phyloP scores from a whole-genome alignment of 768 basidiomycete species.

The Russula sp. region DNA sequence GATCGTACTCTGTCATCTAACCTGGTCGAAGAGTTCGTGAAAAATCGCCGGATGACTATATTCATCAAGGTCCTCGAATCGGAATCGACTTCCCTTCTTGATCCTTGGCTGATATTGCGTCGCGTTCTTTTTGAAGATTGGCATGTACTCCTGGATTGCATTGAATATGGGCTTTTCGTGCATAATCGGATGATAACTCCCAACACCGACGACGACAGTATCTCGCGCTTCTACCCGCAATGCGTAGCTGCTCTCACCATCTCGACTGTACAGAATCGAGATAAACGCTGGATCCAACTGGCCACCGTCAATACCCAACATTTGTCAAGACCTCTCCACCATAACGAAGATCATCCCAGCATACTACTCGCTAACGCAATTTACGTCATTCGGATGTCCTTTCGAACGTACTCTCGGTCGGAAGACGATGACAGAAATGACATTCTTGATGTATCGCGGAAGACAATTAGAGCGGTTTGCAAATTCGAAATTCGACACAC shows the following conservation, averaged over 20 bases:
- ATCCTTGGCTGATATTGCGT: neutral
- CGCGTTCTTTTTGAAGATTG: constrained; percentile 10
- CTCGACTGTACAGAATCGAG: neutral
- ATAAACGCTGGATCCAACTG: constrained; percentile 15
- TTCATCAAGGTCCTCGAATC: constrained; percentile 2
- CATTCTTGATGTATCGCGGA: neutral
- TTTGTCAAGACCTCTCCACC: too few relatives aligned
- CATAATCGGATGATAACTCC: neutral
- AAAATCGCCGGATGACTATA: constrained; percentile 12
- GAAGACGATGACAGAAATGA: too few relatives aligned
- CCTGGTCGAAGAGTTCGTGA: constrained; percentile 1
- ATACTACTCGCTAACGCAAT: neutral
- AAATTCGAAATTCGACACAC: neutral
- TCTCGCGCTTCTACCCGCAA: constrained; percentile 1
- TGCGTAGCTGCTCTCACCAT: constrained; percentile 7
- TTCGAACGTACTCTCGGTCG: neutral
- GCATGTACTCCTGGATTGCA: neutral
- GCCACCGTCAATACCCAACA: neutral
- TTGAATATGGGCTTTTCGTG: constrained; percentile 12
- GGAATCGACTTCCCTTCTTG: neutral
- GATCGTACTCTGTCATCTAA: constrained; percentile 11
- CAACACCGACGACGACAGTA: neutral
- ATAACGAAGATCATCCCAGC: too few relatives aligned
- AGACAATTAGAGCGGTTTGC: neutral
- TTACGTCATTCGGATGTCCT: neutral